Evolutionary conservation across 139 green algal genomes (phyloP), one percentile per base, ranked within the genome.

Genomic region (Astrephomene gubernaculifera): DNA sequence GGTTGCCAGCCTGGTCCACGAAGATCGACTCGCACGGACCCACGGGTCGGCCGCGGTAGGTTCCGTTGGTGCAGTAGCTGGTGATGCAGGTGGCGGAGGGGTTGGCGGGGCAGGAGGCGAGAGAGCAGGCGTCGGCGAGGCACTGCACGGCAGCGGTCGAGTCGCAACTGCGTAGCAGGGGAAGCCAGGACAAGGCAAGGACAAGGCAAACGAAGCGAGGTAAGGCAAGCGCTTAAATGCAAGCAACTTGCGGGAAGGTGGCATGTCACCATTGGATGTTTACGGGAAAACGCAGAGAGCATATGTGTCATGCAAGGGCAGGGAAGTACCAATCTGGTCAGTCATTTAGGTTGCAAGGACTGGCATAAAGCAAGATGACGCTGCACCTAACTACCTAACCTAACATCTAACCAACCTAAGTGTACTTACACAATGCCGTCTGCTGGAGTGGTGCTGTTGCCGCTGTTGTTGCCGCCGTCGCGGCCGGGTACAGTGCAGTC

Each of bases 111-210:
- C 74, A 82, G 25, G 25, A 27, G 54, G 0, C 45, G 36, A 71
- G 38, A 10, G 21, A 39, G 74, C 74, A 82, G 36, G 74, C 54
- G 54, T 82, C 54, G 27, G 27, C 74, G 36, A 82, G n/a, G 74
- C 74, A 82, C 43, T 33, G 4, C n/a, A 80, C 71, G 14, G 33
- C 33, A 29, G 44, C 7, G 71, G 45, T 65, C 45, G 33, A 1
- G 12, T n/a, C 9, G 71, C 71, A 80, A 14, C 71, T 80, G n/a
- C 71, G 41, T 8, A 24, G 57, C 14, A n/a, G 21, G 57, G n/a
- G n/a, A n/a, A n/a, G n/a, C n/a, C n/a, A n/a, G n/a, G n/a, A n/a
- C n/a, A n/a, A n/a, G n/a, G n/a, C n/a, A n/a, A n/a, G 57, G 17
- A 24, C 17, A 24, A 17, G 49, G 49, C 49, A 57, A 17, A 57